Conservation (phyloP, 768 basidiomycete species). For the Mycena kentingensis region DNA sequence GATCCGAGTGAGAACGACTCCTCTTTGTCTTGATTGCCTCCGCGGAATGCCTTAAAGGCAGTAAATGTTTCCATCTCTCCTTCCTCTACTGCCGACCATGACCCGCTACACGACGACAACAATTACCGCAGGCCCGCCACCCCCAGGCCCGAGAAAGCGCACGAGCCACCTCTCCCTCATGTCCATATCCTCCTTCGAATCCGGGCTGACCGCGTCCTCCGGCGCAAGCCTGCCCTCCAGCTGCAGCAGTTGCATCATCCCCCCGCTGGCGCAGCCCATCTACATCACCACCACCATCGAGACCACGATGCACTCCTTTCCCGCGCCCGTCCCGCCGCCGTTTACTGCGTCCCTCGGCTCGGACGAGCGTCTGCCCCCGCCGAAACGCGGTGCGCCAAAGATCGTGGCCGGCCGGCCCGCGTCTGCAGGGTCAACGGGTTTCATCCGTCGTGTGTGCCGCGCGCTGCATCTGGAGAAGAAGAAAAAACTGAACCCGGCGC, state of each 20-base stretch:
- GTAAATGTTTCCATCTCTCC: too few relatives aligned
- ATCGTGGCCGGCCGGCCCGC: background rate
- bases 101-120: background rate
- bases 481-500: constrained; percentile 1
- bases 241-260: background rate
- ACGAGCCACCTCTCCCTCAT: background rate
- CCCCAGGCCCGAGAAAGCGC: background rate
- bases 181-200: background rate
- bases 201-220: background rate
- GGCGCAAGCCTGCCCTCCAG: background rate
- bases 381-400: constrained; percentile 5
- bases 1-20: too few relatives aligned
- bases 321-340: constrained; percentile 9
- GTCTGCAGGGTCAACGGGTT: background rate
- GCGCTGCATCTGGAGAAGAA: too few relatives aligned
- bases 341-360: constrained; percentile 9
- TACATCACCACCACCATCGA: constrained; percentile 1
- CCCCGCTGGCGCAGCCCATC: constrained; percentile 2
- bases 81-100: too few relatives aligned
- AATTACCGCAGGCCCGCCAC: background rate
- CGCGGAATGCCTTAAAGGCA: too few relatives aligned
- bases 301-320: background rate
- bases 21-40: too few relatives aligned
- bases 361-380: constrained; percentile 5
- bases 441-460: background rate